Evolutionary conservation across 371 early-diverging fungal genomes (phyloP), one percentile per base, ranked within the genome.

Genomic region (Actinomucor elegans): DNA sequence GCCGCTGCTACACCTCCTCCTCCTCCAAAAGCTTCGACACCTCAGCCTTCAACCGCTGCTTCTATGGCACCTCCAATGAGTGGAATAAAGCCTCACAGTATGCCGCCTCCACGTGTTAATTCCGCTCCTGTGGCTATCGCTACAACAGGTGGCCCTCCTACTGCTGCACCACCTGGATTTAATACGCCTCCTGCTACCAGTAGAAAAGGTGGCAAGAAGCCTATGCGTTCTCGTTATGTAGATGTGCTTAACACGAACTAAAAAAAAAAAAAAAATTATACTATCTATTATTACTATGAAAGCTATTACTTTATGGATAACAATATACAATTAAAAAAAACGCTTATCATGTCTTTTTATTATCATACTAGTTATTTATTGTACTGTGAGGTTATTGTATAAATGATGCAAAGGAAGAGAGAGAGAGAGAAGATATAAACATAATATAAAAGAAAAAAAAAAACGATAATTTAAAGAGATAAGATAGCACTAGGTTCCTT

Each of bases 141-240:
- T 33, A n/a, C 31, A 11, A 36, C 29, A 33, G 54, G 44, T 27
- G 42, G 52, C 18, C 24, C 37, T 26, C 48, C 59, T 29, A 53
- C 8, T 37, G 36, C 49, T 12, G 46, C 55, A 4, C 42, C 48
- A 12, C 59, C 64, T 4, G 10, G 52, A n/a, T 61, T 58, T 43
- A 66, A 37, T 23, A 63, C 61, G 2, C 68, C 71, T 5, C 75
- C 71, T 21, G 53, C 67, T 10, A 41, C 43, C 45, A 41, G 47
- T 15, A 56, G 65, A 59, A 60, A 61, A 50, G 62, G 64, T 34
- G 58, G 59, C 26, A 64, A 62, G 48, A 77, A 77, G 35, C 61
- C 74, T 7, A 71, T 71, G 74, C 71, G 77, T 5, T 65, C 71
- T 27, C 71, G 77, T 21, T 77, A 77, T 58, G 72, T 77, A 44